Evolutionary conservation across 164 flowering plant genomes (phyloP).

Genomic region (Cinnamomum micranthum): DNA sequence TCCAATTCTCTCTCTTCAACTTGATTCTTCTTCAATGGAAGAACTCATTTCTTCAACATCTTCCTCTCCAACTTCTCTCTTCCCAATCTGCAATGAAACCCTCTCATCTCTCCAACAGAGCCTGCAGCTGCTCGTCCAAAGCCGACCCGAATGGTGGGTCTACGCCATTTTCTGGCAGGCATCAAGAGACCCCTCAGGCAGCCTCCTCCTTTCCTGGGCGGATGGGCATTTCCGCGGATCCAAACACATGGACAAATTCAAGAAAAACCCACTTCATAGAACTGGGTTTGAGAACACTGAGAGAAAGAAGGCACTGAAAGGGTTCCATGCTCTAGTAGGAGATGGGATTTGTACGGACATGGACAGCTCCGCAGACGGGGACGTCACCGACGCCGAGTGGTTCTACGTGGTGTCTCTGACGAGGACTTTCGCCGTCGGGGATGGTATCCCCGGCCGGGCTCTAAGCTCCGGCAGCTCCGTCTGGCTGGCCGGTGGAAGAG

Average conservation of each 20-base stretch:
- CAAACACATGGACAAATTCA: constrained; percentile 13
- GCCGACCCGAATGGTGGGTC: constrained; percentile 55
- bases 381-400: constrained; percentile 57
- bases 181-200: constrained; percentile 26
- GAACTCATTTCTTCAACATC: constrained; percentile 14
- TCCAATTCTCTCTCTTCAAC: neutral
- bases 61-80: constrained; percentile 11
- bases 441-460: constrained; percentile 40
- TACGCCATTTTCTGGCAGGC: constrained; percentile 78
- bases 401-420: constrained; percentile 61
- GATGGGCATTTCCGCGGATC: constrained; percentile 68
- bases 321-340: constrained; percentile 23
- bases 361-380: constrained; percentile 28
- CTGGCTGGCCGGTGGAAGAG: constrained; percentile 44
- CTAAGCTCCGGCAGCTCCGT: constrained; percentile 33
- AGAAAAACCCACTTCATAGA: neutral
- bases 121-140: constrained; percentile 49
- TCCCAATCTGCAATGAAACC: constrained; percentile 16
- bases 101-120: constrained; percentile 34
- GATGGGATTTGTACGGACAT: constrained; percentile 3
- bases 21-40: constrained; percentile 11
- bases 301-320: constrained; percentile 17
- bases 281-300: constrained; percentile 8
- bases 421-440: constrained; percentile 39
- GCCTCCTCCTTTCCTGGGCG: constrained; percentile 47